Evolutionary conservation across 2,329 filamentous ascomycete species (phyloP).

Genomic region (Ophiostoma angusticollis): DNA sequence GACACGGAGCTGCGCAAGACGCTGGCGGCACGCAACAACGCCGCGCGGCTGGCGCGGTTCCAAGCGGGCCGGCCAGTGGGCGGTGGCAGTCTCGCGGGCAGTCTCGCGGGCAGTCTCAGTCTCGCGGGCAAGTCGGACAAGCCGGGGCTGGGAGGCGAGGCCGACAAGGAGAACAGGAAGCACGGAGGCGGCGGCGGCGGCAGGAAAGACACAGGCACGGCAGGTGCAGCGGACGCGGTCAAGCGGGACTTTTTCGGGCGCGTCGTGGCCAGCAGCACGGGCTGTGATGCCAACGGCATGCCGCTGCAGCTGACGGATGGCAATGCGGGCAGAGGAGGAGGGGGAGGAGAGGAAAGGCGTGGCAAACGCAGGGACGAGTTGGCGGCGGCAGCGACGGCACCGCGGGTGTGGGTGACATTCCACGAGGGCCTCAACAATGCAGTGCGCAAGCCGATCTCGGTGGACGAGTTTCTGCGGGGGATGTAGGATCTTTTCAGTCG

Average conservation of each 20-base stretch:
- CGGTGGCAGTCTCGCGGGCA: conserved; percentile 1
- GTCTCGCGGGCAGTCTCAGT: conserved; percentile 16
- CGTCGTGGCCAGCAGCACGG: conserved; percentile 32
- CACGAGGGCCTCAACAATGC: conserved; percentile 89
- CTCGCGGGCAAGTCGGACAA: conserved; percentile 26
- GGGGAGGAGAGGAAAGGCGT: conserved; percentile 14
- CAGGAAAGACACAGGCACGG: not conserved
- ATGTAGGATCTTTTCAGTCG: no score
- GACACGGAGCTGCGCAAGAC: conserved; percentile 80
- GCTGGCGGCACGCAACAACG: conserved; percentile 50
- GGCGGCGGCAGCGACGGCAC: conserved; percentile 22
- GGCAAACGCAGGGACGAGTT: no score
- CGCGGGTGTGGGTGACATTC: conserved; percentile 71
- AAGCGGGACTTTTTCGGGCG: conserved; percentile 83
- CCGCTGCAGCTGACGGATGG: conserved; percentile 29
- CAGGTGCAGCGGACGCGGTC: conserved; percentile 22
- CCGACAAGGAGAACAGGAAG: conserved; percentile 1
- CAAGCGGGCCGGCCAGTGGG: conserved; percentile 32
- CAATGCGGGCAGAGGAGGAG: conserved; percentile 18
- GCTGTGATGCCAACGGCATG: no score
- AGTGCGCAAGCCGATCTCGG: conserved; percentile 72
- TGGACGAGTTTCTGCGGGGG: conserved; percentile 63
- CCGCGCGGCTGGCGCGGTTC: conserved; percentile 53
- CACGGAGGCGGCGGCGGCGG: no score
- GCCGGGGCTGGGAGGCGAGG: conserved; percentile 5